These are phyloP conservation scores for Blastobotrys illinoisensis DNA, from an alignment of 1,139 yeast genomes.

Conservation along the genomic window DNA sequence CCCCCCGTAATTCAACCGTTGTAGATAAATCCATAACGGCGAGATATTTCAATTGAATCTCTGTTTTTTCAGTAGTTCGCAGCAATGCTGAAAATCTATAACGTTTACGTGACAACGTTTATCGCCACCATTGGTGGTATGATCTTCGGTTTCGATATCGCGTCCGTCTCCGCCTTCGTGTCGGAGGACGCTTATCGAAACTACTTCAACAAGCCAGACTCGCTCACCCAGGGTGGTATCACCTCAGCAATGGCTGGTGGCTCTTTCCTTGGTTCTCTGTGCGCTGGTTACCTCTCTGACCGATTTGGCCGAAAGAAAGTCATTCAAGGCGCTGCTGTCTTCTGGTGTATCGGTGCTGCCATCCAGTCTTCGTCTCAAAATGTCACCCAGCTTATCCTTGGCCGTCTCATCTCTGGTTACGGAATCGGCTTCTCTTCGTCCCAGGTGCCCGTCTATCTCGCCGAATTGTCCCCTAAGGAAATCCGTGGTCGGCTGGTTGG, in stretches of 20 bases:
- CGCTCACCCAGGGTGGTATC: constrained; percentile 72
- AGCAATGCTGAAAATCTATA: constrained; percentile 18
- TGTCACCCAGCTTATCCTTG: constrained; percentile 64
- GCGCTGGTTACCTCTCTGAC: constrained; percentile 51
- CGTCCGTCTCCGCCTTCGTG: constrained; percentile 80
- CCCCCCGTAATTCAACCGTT: neutral
- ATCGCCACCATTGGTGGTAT: constrained; percentile 85
- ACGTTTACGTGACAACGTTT: constrained; percentile 34
- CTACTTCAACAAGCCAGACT: constrained; percentile 32
- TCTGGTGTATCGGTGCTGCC: constrained; percentile 78
- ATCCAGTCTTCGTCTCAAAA: constrained; percentile 72
- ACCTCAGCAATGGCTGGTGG: constrained; percentile 96
- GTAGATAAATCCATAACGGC: neutral
- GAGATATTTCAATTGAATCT: neutral
- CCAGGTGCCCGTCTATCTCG: constrained; percentile 76
- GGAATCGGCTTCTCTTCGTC: constrained; percentile 80
- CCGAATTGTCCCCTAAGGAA: constrained; percentile 72
- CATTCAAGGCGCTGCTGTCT: constrained; percentile 63
- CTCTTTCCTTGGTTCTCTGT: constrained; percentile 49
- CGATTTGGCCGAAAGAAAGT: constrained; percentile 70
- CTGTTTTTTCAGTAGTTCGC: neutral
- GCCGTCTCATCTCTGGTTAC: constrained; percentile 63
- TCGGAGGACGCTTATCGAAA: constrained; percentile 59
- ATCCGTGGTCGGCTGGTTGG: constrained; percentile 77
- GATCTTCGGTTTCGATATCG: constrained; percentile 92